A percentile compares a stretch with the other conserved stretches of the same genome.
Evolutionary conservation across 164 flowering plant species (phyloP).

Genomic region (Pachysandra terminalis): DNA sequence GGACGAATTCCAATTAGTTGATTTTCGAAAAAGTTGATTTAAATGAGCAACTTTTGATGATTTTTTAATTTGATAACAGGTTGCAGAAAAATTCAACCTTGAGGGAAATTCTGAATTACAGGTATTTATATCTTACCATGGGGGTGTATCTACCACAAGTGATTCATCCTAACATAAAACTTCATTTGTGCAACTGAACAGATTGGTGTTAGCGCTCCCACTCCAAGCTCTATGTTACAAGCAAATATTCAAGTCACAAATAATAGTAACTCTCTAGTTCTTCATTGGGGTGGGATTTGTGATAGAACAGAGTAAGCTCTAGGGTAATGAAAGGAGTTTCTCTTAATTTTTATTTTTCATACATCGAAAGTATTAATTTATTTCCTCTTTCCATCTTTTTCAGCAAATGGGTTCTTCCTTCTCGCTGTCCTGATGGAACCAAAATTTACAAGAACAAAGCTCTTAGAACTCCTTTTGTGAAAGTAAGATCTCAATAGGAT

Average conservation of each 20-base stretch:
- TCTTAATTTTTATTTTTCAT: not conserved
- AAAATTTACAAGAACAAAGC: slow-evolving; percentile 70
- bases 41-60: not conserved
- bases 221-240: slow-evolving; percentile 35
- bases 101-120: slow-evolving; percentile 67
- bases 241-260: slow-evolving; percentile 58
- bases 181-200: slow-evolving; percentile 30
- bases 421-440: slow-evolving; percentile 73
- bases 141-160: not conserved
- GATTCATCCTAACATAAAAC: slow-evolving; percentile 2
- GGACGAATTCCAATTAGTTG: not conserved
- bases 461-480: slow-evolving; percentile 75
- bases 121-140: slow-evolving; percentile 36
- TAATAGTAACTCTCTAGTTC: slow-evolving; percentile 51
- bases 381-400: slow-evolving; percentile 8
- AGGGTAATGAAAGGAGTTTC: slow-evolving; percentile 28
- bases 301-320: slow-evolving; percentile 58
- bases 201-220: slow-evolving; percentile 52
- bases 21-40: not conserved
- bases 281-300: slow-evolving; percentile 88
- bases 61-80: slow-evolving; percentile 36
- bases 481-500: slow-evolving; percentile 35
- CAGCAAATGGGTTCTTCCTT: slow-evolving; percentile 88
- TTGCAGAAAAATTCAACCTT: slow-evolving; percentile 58
- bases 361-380: not conserved